Evolutionary conservation across 2,329 filamentous ascomycete genomes (phyloP), one percentile per base, ranked within the genome.

Genomic region (Zymoseptoria ardabiliae): DNA sequence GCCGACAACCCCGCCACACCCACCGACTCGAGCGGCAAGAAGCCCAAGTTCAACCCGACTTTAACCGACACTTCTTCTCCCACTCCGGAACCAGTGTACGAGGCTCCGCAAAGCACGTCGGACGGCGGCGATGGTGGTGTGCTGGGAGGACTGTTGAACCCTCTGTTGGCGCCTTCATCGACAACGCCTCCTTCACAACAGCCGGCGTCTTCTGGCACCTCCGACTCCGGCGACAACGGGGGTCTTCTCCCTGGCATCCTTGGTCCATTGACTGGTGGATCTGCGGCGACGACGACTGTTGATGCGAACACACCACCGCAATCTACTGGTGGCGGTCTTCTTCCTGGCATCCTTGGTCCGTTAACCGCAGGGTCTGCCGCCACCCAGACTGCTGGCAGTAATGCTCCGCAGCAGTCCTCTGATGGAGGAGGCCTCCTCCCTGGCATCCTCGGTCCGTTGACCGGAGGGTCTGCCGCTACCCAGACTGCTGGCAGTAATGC

Each of bases 351-450:
- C n/a, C 19, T 50, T 20, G 49, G 19, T 51, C 49, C n/a, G 2
- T 10, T 22, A 17, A 50, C 48, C 48, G 48, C 9, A 2, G 48
- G 9, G n/a, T n/a, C n/a, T n/a, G n/a, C n/a, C n/a, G n/a, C n/a
- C n/a, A n/a, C n/a, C n/a, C n/a, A n/a, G n/a, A n/a, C n/a, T n/a
- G n/a, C n/a, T n/a, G n/a, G n/a, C n/a, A n/a, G n/a, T n/a, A n/a
- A n/a, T n/a, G n/a, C n/a, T n/a, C n/a, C n/a, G n/a, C n/a, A n/a
- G n/a, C n/a, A n/a, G n/a, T n/a, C n/a, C n/a, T n/a, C n/a, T n/a
- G n/a, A n/a, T n/a, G n/a, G n/a, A 28, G 55, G 56, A 10, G 62
- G 59, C 22, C 30, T 56, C 8, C 58, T 58, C 4, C 35, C 53
- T 21, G 49, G 41, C n/a, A 23, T 53, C n/a, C 56, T 58, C 30